These are phyloP conservation scores for Boeremia lycopersici DNA, from an alignment of 2,329 filamentous ascomycete species.

Conservation along the genomic window DNA sequence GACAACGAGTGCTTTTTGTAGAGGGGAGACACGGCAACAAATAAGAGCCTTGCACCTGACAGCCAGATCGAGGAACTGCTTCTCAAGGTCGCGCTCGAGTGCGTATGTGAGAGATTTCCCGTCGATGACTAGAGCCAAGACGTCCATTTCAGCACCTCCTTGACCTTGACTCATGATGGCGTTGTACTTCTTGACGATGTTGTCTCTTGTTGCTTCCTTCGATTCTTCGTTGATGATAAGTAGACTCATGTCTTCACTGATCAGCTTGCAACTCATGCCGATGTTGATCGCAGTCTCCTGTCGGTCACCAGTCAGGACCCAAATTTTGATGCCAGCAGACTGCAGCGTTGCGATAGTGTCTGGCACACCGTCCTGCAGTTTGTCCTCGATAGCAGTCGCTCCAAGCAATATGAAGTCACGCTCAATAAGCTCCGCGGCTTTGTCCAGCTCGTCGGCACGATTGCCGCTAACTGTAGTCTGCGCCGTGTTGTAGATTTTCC, in stretches of 20 bases:
- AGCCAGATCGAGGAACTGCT: conserved; percentile 88
- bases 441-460: conserved; percentile 92
- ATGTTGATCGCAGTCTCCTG: conserved; percentile 99
- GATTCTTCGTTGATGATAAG: conserved; percentile 94
- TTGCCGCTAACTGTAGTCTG: conserved; percentile 90
- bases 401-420: conserved; percentile 89
- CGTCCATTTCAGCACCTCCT: conserved; percentile 78
- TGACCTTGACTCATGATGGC: conserved; percentile 85
- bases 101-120: conserved; percentile 94
- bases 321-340: conserved; percentile 96
- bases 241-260: conserved; percentile 98
- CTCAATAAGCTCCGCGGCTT: conserved; percentile 94
- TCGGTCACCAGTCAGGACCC: conserved; percentile 95
- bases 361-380: conserved; percentile 93
- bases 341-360: conserved; percentile 98
- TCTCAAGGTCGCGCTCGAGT: conserved; percentile 91
- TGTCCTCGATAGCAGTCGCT: conserved; percentile 96
- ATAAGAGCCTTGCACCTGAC: conserved; percentile 99
- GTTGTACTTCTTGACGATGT: conserved; percentile 90
- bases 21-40: conserved; percentile 91
- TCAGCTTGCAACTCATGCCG: conserved; percentile 98
- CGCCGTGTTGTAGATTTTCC: conserved; percentile 82
- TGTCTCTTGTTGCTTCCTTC: conserved; percentile 78
- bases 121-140: conserved; percentile 90
- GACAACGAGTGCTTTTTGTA: conserved; percentile 96